phyloP scores from a whole-genome alignment of 1,284 basidiomycete genomes.

The Pseudozyma sp. region DNA sequence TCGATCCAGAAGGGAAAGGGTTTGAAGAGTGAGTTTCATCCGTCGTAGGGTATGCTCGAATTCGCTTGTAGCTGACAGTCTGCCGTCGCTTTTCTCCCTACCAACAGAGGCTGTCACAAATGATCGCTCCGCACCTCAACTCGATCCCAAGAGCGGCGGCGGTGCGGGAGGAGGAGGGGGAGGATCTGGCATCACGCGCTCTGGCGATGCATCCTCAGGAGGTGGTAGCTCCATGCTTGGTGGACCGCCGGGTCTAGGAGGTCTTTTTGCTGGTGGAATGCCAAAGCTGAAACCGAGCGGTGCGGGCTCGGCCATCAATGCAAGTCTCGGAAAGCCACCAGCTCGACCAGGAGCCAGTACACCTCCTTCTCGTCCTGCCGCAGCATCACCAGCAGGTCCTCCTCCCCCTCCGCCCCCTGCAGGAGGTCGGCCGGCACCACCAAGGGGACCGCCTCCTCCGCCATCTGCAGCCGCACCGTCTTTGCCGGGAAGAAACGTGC shows the following conservation, averaged over 20 bases:
- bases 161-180: constrained; percentile 54
- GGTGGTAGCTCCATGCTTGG: constrained; percentile 69
- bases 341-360: constrained; percentile 33
- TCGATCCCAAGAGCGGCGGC: constrained; percentile 71
- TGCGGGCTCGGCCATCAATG: constrained; percentile 28
- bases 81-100: neutral
- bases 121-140: constrained; percentile 80
- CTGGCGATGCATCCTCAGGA: constrained; percentile 27
- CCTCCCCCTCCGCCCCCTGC: constrained; percentile 29
- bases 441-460: constrained; percentile 42
- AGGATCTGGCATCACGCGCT: constrained; percentile 68
- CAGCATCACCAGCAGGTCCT: constrained; percentile 24
- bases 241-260: constrained; percentile 78
- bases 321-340: constrained; percentile 41
- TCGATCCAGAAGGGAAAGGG: constrained; percentile 53
- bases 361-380: constrained; percentile 24
- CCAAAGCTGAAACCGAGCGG: constrained; percentile 78
- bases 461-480: constrained; percentile 37
- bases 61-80: constrained; percentile 6
- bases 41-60: no score
- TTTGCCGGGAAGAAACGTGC: constrained; percentile 39
- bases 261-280: constrained; percentile 88
- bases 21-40: constrained; percentile 38
- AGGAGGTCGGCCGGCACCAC: constrained; percentile 19
- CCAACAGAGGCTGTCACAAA: constrained; percentile 76